Evolutionary conservation across 331 rosid genomes (phyloP), one percentile per base, ranked within the genome.

Genomic region (Ulmus americana): DNA sequence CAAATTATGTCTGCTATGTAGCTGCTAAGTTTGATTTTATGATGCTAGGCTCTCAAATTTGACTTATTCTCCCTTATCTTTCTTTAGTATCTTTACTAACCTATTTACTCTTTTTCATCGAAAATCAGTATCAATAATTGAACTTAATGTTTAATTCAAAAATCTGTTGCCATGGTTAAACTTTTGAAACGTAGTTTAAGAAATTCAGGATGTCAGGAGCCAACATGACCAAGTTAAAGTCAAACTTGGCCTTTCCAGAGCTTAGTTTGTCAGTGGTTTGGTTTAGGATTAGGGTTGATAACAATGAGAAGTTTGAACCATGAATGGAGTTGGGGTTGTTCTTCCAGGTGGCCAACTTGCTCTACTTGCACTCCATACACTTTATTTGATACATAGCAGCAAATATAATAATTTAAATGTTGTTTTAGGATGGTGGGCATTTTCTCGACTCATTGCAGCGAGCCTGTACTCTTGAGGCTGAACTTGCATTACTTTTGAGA

Each of bases 391-490:
- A 10, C 7, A n/a, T 69, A 60, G 39, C n/a, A 39, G 64, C 56
- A 45, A 39, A 10, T 71, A 5, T 59, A 18, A 61, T 56, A 9
- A 66, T 45, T 60, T 74, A 38, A 62, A 42, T 22, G 64, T 76
- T 42, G 58, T 70, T 61, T 22, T 67, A 92, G 98, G 95, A 85
- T 79, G 98, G 95, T 61, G 83, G 80, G 63, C 87, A 73, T 74
- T 84, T 90, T 45, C 78, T 85, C 41, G 87, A 83, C 63, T 82
- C 95, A 0, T 75, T 92, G 84, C 97, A 89, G 83, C 85, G 91
- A 72, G 89, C 91, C 44, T 87, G 84, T 70, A 82, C 95, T 3
- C 87, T 92, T 22, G 97, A 86, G 80, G 95, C 97, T 68, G 95
- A 89, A 61, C 91, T 92, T 40, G 90, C 95, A 77, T 77, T 89